Percentiles rank a stretch among this genome's conserved stretches.
Evolutionary conservation across 2,329 filamentous ascomycete species (phyloP).

Genomic region (Cladosporium sp.): DNA sequence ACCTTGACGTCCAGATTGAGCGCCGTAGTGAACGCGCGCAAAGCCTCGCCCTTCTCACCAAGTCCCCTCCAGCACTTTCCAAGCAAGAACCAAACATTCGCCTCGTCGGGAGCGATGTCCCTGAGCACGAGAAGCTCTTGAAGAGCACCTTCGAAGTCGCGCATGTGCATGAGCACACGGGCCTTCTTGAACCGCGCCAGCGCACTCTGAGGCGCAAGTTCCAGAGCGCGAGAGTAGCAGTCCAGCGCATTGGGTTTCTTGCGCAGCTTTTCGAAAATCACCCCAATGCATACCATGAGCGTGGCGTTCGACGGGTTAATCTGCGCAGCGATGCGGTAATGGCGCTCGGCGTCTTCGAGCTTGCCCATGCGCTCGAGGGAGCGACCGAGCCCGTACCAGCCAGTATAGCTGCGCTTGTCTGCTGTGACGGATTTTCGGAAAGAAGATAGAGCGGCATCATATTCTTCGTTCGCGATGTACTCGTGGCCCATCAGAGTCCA

Average conservation of each 20-base stretch:
- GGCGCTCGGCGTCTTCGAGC: slow-evolving; percentile 74
- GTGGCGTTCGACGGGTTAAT: slow-evolving; percentile 96
- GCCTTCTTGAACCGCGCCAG: slow-evolving; percentile 92
- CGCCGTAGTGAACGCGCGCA: slow-evolving; percentile 89
- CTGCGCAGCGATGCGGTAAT: slow-evolving; percentile 78
- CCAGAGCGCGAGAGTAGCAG: slow-evolving; percentile 76
- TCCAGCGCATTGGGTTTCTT: slow-evolving; percentile 70
- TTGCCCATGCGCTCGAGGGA: slow-evolving; percentile 51
- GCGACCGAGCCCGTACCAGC: slow-evolving; percentile 85
- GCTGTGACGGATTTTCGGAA: slow-evolving; percentile 82
- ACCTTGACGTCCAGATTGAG: slow-evolving; percentile 96
- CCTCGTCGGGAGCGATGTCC: slow-evolving; percentile 86
- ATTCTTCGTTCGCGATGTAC: slow-evolving; percentile 92
- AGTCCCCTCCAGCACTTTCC: slow-evolving; percentile 65
- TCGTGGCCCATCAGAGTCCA: slow-evolving; percentile 96
- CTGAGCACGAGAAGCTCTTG: slow-evolving; percentile 82
- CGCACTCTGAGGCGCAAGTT: slow-evolving; percentile 72
- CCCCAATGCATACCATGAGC: slow-evolving; percentile 84
- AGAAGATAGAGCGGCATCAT: slow-evolving; percentile 82
- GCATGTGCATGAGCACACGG: slow-evolving; percentile 71
- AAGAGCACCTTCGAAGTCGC: slow-evolving; percentile 64
- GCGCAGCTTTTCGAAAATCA: slow-evolving; percentile 78
- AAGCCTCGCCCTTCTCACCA: slow-evolving; percentile 62
- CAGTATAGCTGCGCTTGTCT: slow-evolving; percentile 89
- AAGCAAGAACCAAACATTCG: slow-evolving; percentile 90